phyloP scores from a whole-genome alignment of 768 basidiomycete genomes.

The Porphyrellus cyaneotinctus region DNA sequence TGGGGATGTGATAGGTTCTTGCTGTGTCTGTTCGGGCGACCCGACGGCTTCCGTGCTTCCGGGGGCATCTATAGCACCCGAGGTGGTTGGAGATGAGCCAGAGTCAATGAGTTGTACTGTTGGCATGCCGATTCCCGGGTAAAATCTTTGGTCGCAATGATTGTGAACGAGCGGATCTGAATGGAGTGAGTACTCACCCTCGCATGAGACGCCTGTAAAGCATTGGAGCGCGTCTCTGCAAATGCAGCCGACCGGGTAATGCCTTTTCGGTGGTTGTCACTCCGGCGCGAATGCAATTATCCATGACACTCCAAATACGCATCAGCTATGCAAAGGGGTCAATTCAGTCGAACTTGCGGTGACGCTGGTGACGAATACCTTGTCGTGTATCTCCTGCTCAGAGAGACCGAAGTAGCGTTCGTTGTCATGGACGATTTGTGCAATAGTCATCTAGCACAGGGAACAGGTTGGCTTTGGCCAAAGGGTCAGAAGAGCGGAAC shows the following conservation, averaged over 20 bases:
- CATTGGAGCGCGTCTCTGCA: conserved; percentile 82
- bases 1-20: conserved; percentile 1
- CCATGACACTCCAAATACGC: conserved; percentile 90
- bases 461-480: conserved; percentile 5
- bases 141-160: conserved; percentile 41
- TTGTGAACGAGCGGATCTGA: conserved; percentile 3
- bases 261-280: conserved; percentile 74
- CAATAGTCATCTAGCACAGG: conserved; percentile 73
- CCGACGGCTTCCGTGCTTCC: not conserved
- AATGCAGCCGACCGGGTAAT: conserved; percentile 81
- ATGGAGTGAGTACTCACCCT: conserved; percentile 46
- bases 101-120: conserved; percentile 35
- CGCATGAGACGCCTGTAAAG: conserved; percentile 89
- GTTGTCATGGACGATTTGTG: conserved; percentile 91
- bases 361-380: conserved; percentile 40
- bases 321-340: conserved; percentile 39
- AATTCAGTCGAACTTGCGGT: not conserved
- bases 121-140: conserved; percentile 43
- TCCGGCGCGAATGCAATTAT: conserved; percentile 82
- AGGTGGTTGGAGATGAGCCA: conserved; percentile 11
- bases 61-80: conserved; percentile 26
- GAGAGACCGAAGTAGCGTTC: conserved; percentile 78
- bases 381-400: conserved; percentile 68
- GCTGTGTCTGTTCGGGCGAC: conserved; percentile 1
- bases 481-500: conserved; percentile 24